Evolutionary conservation across 2,329 filamentous ascomycete genomes (phyloP).

Genomic region (Apiospora arundinis): DNA sequence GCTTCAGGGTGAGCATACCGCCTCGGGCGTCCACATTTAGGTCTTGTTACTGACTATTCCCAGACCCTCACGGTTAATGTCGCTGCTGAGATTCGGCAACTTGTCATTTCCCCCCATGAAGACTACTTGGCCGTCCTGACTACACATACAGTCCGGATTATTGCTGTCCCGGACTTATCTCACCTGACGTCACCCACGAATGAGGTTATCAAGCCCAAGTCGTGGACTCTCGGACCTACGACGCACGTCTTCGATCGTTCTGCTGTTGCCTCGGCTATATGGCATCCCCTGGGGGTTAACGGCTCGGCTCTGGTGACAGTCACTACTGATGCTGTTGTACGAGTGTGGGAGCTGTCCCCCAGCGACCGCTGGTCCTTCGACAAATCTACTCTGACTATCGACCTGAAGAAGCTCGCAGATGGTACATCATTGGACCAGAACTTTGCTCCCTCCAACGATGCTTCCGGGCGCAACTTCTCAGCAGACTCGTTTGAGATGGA

Average conservation of each 20-base stretch:
- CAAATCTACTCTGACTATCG: slow-evolving; percentile 80
- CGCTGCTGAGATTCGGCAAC: slow-evolving; percentile 82
- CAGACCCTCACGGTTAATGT: slow-evolving; percentile 80
- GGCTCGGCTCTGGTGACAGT: slow-evolving; percentile 86
- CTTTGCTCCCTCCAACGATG: slow-evolving; percentile 76
- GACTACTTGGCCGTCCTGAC: slow-evolving; percentile 87
- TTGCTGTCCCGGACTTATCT: slow-evolving; percentile 80
- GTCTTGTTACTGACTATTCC: slow-evolving; percentile 3
- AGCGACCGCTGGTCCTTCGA: slow-evolving; percentile 88
- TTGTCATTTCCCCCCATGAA: slow-evolving; percentile 81
- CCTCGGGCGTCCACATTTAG: slow-evolving; percentile 17
- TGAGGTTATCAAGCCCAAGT: slow-evolving; percentile 77
- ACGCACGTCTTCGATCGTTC: slow-evolving; percentile 88
- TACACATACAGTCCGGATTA: slow-evolving; percentile 85
- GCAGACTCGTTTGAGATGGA: slow-evolving; percentile 93
- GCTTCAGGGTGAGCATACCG: slow-evolving; percentile 53
- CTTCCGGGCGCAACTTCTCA: slow-evolving; percentile 82
- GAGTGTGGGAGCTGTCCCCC: slow-evolving; percentile 89
- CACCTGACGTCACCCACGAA: slow-evolving; percentile 74
- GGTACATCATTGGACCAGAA: slow-evolving; percentile 83
- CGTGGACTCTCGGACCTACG: slow-evolving; percentile 90
- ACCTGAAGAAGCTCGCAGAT: slow-evolving; percentile 87
- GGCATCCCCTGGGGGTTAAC: slow-evolving; percentile 89
- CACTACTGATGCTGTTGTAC: slow-evolving; percentile 85
- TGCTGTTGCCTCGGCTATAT: slow-evolving; percentile 80